Base-by-base conservation (phyloP, 2,329 filamentous ascomycete genomes). In the Paracoccidioides lutzii region DNA sequence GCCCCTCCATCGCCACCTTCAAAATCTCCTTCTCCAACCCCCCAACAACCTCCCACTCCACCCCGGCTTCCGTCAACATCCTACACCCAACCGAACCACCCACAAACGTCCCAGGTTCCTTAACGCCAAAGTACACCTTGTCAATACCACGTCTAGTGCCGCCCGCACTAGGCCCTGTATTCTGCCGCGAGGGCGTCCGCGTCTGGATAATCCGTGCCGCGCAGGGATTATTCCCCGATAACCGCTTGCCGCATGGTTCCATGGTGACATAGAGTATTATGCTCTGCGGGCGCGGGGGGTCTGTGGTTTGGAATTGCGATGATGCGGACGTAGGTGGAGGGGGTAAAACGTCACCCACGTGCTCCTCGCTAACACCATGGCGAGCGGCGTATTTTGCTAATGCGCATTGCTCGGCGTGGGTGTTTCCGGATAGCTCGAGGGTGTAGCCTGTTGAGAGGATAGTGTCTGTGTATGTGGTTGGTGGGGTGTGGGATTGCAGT, bases 381-480 rank as follows among this genome's bases (percentile, higher is more conserved):
- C 62, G 62, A 7, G 67, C 63, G 2, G 71, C 71, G 50, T 70
- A 73, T 61, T 98, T 97, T 51, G 84, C 72, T 56, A 98, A 79
- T 66, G 89, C 95, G 70, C 86, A 91, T 73, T 98, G 90, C 68
- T 98, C 93, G 3, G 93, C 93, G 67, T 98, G 93, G 0, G 93
- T 97, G 73, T 98, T 98, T 44, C 91, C 93, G 0, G 83, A 78
- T 3, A 90, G 81, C 71, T 98, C 91, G 57, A 96, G 79, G 0
- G 93, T 96, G 73, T 91, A 97, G 55, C 93, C 91, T 1, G 88
- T 87, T 0, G 87, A 81, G 33, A 22, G 22, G 22, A 22, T 22
- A 2, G 22, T 22, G 22, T 22, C 22, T 22, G 22, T 22, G 22
- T 22, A 22, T 22, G 22, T 22, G 22, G 22, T 2, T 22, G 22